Conservation (phyloP, 495 filamentous ascomycete genomes). For the Neurospora intermedia region DNA sequence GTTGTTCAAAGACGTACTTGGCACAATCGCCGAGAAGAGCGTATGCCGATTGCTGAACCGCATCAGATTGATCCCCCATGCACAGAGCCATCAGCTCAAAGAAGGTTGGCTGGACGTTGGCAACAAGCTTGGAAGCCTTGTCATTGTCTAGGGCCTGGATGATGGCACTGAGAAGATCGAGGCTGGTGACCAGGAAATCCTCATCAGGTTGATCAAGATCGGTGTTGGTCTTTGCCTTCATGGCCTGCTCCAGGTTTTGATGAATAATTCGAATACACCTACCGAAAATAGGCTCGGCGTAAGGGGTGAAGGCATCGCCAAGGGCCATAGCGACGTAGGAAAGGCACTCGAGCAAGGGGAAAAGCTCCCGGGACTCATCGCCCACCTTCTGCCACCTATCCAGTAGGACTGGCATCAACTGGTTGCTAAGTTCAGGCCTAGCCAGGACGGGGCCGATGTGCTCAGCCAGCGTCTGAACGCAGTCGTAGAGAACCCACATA, state of each 20-base stretch:
- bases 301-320: conserved; percentile 70
- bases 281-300: conserved; percentile 70
- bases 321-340: conserved; percentile 89
- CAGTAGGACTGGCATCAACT: conserved; percentile 92
- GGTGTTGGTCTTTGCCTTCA: conserved; percentile 50
- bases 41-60: conserved; percentile 93
- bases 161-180: conserved; percentile 88
- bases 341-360: conserved; percentile 88
- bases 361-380: conserved; percentile 87
- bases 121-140: conserved; percentile 66
- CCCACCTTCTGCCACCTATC: conserved; percentile 77
- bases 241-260: conserved; percentile 69
- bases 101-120: conserved; percentile 64
- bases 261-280: conserved; percentile 87
- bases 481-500: conserved; percentile 98
- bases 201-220: conserved; percentile 78
- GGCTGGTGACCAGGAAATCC: conserved; percentile 92
- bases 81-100: conserved; percentile 86
- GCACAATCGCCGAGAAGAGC: conserved; percentile 93
- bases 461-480: conserved; percentile 93
- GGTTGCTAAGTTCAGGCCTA: conserved; percentile 62
- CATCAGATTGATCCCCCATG: conserved; percentile 85
- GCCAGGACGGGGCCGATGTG: conserved; percentile 73
- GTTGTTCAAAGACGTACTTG: conserved; percentile 81
- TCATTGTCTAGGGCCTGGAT: conserved; percentile 78